phyloP scores from a whole-genome alignment of 2,329 filamentous ascomycete species.

The Aspergillus viridinutans region DNA sequence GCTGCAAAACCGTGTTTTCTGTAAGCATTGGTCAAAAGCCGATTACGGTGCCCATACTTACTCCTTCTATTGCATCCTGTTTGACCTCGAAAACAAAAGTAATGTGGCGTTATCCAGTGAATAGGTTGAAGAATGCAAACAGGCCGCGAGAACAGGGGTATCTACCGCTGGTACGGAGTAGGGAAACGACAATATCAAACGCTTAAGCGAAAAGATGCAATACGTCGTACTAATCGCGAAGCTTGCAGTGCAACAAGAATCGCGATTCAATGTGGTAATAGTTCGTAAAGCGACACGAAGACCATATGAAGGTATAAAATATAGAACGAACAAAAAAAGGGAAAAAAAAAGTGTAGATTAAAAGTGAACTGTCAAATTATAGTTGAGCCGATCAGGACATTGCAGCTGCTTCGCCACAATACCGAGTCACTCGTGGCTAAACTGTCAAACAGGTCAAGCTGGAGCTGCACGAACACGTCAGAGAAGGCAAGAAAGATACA shows the following conservation, averaged over 20 bases:
- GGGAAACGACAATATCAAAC: slow-evolving; percentile 1
- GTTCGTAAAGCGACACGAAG: neutral
- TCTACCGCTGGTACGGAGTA: slow-evolving; percentile 1
- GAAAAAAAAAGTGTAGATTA: neutral
- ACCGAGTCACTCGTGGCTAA: slow-evolving; percentile 24
- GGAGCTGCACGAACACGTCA: slow-evolving; percentile 32
- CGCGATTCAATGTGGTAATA: slow-evolving; percentile 2
- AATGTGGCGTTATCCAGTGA: neutral
- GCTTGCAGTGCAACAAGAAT: slow-evolving; percentile 2
- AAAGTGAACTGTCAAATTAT: slow-evolving; percentile 9
- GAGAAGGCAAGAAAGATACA: slow-evolving; percentile 14
- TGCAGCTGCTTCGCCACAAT: slow-evolving; percentile 38
- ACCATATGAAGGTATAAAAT: neutral
- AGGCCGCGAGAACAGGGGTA: neutral
- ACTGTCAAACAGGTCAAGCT: slow-evolving; percentile 13
- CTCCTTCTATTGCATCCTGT: neutral
- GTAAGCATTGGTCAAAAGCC: slow-evolving; percentile 3
- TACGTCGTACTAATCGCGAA: slow-evolving; percentile 3
- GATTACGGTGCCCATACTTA: neutral
- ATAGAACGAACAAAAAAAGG: neutral
- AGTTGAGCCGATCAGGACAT: slow-evolving; percentile 20
- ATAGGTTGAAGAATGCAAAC: neutral
- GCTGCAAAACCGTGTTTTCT: slow-evolving; percentile 1
- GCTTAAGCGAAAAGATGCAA: neutral
- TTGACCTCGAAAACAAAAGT: neutral